Percentiles rank a stretch among this genome's conserved stretches.
phyloP scores from a whole-genome alignment of 2,329 filamentous ascomycete species.

The Bipolaris zeicola region DNA sequence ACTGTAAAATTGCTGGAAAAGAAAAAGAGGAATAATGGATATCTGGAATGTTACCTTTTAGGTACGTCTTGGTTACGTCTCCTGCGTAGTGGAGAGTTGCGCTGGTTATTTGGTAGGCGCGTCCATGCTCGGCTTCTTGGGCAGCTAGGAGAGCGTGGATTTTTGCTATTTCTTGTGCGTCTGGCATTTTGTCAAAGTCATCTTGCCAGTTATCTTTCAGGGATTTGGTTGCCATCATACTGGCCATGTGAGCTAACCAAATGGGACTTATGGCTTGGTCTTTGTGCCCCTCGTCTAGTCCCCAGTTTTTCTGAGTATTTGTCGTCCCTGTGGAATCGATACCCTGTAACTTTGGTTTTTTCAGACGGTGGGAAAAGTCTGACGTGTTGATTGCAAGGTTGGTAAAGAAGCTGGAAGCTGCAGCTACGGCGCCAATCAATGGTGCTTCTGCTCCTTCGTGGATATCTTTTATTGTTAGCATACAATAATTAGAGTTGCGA shows the following conservation, averaged over 20 bases:
- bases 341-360: not conserved
- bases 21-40: no score
- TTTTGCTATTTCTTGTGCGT: not conserved
- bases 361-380: constrained; percentile 18
- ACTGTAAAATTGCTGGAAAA: not conserved
- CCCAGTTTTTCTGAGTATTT: not conserved
- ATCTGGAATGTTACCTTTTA: constrained; percentile 10
- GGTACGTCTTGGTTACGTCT: constrained; percentile 18
- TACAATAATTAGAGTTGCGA: not conserved
- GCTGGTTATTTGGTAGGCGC: constrained; percentile 21
- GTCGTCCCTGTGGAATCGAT: not conserved
- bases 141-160: constrained; percentile 9
- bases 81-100: constrained; percentile 21
- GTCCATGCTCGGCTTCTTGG: constrained; percentile 14
- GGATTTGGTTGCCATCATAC: constrained; percentile 25
- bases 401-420: constrained; percentile 16
- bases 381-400: constrained; percentile 17
- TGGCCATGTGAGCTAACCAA: constrained; percentile 19
- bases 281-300: not conserved
- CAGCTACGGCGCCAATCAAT: constrained; percentile 16
- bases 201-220: constrained; percentile 13
- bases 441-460: constrained; percentile 28
- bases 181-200: constrained; percentile 10
- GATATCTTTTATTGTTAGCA: constrained; percentile 18
- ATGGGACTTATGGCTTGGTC: not conserved